These are phyloP conservation scores for Apiospora malaysiana DNA, from an alignment of 2,329 filamentous ascomycete species.

Conservation along the genomic window DNA sequence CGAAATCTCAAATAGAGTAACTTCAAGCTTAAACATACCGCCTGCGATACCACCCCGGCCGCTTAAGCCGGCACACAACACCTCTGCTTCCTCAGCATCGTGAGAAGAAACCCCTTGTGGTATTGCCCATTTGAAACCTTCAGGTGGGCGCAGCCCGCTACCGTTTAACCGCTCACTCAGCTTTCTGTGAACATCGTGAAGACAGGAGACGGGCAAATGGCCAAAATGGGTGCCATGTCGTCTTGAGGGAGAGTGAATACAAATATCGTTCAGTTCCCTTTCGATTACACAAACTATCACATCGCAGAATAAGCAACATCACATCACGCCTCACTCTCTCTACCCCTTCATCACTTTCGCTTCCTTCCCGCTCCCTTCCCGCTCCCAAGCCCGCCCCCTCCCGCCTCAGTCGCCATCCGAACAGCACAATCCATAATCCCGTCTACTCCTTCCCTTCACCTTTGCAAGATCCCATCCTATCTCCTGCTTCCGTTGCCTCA, in stretches of 20 bases:
- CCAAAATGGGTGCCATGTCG: neutral
- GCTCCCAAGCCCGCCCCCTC: neutral
- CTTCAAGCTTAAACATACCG: slow-evolving; percentile 3
- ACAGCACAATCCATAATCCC: neutral
- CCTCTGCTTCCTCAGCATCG: neutral
- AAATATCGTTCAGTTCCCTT: neutral
- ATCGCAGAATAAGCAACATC: neutral
- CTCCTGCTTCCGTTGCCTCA: neutral
- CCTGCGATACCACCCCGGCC: neutral
- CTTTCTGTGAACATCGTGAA: neutral
- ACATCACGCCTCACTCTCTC: neutral
- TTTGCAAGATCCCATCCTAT: neutral
- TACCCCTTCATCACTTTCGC: too few species aligned
- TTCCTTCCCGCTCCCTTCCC: neutral
- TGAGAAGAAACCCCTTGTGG: neutral
- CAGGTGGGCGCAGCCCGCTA: neutral
- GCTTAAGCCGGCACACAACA: slow-evolving; percentile 8
- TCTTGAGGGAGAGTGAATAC: neutral
- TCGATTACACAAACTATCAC: neutral
- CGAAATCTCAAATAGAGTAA: slow-evolving; percentile 6
- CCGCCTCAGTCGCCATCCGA: neutral
- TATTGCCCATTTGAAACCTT: neutral
- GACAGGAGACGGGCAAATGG: neutral
- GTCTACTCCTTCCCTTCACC: neutral
- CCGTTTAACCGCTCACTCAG: neutral